Percentiles rank a stretch among this genome's conserved stretches.
Evolutionary conservation across 345 rosid species (phyloP).

Genomic region (Dipteronia sinensis): DNA sequence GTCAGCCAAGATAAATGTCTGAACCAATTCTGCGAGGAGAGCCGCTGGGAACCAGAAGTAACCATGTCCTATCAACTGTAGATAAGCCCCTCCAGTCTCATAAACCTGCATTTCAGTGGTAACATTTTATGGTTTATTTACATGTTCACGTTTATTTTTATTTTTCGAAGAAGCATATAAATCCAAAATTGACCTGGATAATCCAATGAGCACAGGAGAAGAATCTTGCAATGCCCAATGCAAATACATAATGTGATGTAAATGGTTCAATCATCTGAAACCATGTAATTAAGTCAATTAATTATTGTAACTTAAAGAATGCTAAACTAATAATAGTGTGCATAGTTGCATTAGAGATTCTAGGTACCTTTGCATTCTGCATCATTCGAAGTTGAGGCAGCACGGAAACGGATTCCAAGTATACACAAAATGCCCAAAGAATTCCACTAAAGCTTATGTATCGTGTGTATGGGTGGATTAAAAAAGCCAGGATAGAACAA

Average conservation of each 20-base stretch:
- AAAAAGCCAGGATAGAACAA: constrained; percentile 46
- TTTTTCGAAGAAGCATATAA: not conserved
- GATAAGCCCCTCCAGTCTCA: constrained; percentile 53
- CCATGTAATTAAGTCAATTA: not conserved
- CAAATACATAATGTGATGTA: constrained; percentile 84
- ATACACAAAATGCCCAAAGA: constrained; percentile 70
- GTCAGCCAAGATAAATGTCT: constrained; percentile 83
- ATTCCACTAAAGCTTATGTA: constrained; percentile 21
- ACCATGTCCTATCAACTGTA: constrained; percentile 53
- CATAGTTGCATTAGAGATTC: not conserved
- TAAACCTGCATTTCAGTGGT: constrained; percentile 39
- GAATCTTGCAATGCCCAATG: constrained; percentile 75
- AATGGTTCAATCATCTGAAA: constrained; percentile 86
- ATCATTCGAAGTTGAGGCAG: constrained; percentile 87
- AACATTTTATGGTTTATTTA: not conserved
- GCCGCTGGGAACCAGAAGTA: constrained; percentile 68
- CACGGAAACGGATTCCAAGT: constrained; percentile 72
- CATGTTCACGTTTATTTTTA: not conserved
- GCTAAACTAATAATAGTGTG: not conserved
- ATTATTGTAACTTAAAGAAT: not conserved
- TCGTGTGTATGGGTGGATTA: constrained; percentile 46
- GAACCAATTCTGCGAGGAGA: constrained; percentile 64
- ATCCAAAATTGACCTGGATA: constrained; percentile 45
- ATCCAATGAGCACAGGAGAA: constrained; percentile 83
- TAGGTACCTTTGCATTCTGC: constrained; percentile 76